These are phyloP conservation scores for Ascochyta viciae-villosae DNA, from an alignment of 2,329 filamentous ascomycete genomes.

Conservation along the genomic window DNA sequence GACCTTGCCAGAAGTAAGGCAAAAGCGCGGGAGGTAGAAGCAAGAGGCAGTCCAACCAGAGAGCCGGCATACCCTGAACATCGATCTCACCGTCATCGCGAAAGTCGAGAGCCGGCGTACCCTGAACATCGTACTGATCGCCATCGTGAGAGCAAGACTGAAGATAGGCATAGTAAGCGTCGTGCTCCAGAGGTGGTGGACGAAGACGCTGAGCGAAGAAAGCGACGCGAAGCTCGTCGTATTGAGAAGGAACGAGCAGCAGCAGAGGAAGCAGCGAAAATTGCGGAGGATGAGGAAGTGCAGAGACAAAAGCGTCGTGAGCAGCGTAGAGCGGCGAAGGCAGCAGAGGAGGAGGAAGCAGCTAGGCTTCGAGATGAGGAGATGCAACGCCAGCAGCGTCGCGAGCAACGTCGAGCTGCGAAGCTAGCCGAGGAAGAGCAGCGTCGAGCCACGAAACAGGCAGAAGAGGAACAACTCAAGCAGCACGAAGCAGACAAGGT, in stretches of 20 bases:
- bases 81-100: constrained; percentile 34
- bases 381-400: constrained; percentile 30
- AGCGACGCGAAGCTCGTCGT: constrained; percentile 38
- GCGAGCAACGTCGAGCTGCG: constrained; percentile 36
- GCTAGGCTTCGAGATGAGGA: constrained; percentile 31
- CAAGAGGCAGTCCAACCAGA: constrained; percentile 27
- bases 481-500: constrained; percentile 30
- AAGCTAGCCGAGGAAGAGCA: constrained; percentile 36
- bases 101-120: constrained; percentile 38
- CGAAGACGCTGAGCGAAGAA: constrained; percentile 35
- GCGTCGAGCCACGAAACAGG: constrained; percentile 28
- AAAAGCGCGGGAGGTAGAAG: constrained; percentile 29
- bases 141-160: constrained; percentile 35
- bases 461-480: constrained; percentile 29
- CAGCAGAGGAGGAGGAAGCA: constrained; percentile 33
- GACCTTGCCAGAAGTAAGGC: constrained; percentile 29
- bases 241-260: constrained; percentile 37
- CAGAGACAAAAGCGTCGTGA: constrained; percentile 37
- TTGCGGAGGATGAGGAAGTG: constrained; percentile 33
- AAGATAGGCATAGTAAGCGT: constrained; percentile 40
- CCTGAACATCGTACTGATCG: constrained; percentile 38
- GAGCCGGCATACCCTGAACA: constrained; percentile 39
- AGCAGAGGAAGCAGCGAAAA: constrained; percentile 35
- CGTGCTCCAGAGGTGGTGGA: constrained; percentile 34
- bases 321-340: constrained; percentile 33